These are phyloP conservation scores for Chlorella ohadii DNA, from an alignment of 139 green algal species.

Conservation along the genomic window DNA sequence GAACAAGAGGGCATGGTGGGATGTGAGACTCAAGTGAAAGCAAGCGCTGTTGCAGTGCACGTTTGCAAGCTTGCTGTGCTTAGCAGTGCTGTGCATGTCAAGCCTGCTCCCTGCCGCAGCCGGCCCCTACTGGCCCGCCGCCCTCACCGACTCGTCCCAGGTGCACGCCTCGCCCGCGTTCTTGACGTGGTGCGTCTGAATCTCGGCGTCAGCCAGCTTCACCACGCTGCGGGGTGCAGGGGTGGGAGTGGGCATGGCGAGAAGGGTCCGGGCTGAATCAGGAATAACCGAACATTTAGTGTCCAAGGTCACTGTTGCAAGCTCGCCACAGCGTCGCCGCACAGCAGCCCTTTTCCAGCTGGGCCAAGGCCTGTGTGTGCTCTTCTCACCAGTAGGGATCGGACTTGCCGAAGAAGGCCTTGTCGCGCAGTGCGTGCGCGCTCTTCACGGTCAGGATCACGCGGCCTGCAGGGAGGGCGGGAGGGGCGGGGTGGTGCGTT, in stretches of 20 bases:
- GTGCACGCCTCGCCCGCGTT: conserved; percentile 38
- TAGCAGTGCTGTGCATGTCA: too few relatives aligned
- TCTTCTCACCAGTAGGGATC: conserved; percentile 35
- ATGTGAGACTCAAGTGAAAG: too few relatives aligned
- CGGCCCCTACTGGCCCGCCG: too few relatives aligned
- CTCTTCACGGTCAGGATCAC: conserved; percentile 41
- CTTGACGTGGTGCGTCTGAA: conserved; percentile 43
- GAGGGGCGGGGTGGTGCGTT: too few relatives aligned
- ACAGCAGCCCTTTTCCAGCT: too few relatives aligned
- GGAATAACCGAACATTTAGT: not conserved
- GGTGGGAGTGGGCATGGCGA: not conserved
- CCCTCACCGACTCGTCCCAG: conserved; percentile 37
- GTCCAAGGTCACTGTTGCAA: too few relatives aligned
- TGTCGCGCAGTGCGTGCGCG: conserved; percentile 44
- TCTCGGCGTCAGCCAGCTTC: conserved; percentile 36
- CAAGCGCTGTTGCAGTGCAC: too few relatives aligned
- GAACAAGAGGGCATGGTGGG: not conserved
- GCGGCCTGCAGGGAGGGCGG: not conserved
- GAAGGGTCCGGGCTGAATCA: not conserved
- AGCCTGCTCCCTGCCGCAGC: too few relatives aligned
- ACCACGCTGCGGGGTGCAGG: not conserved
- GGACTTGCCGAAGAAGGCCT: conserved; percentile 46
- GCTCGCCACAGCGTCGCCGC: too few relatives aligned
- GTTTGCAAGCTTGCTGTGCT: too few relatives aligned
- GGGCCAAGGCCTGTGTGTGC: too few relatives aligned